These are phyloP conservation scores for Fusarium irregulare DNA, from an alignment of 2,329 filamentous ascomycete genomes.

Conservation along the genomic window DNA sequence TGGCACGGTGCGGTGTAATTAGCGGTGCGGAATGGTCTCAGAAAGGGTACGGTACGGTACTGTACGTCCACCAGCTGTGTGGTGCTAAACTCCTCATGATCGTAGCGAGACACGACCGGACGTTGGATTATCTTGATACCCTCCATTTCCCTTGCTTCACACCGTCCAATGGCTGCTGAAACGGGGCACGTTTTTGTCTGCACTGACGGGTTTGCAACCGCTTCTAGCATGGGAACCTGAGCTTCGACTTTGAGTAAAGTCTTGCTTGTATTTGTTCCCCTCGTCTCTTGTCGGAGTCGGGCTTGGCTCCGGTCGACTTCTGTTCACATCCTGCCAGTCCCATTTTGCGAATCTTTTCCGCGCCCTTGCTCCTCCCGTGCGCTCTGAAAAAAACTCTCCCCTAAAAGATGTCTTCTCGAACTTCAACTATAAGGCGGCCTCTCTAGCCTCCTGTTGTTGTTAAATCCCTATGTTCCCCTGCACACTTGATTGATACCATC, in stretches of 20 bases:
- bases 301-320: slow-evolving; percentile 48
- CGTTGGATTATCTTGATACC: slow-evolving; percentile 38
- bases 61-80: slow-evolving; percentile 28
- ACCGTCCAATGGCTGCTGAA: slow-evolving; percentile 31
- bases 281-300: slow-evolving; percentile 47
- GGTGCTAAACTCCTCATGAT: slow-evolving; percentile 38
- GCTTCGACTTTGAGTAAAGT: slow-evolving; percentile 37
- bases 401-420: slow-evolving; percentile 38
- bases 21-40: slow-evolving; percentile 24
- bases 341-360: slow-evolving; percentile 47
- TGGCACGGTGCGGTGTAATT: slow-evolving; percentile 31
- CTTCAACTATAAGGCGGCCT: slow-evolving; percentile 37
- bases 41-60: slow-evolving; percentile 16
- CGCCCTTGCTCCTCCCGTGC: slow-evolving; percentile 42
- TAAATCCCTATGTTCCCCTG: slow-evolving; percentile 20
- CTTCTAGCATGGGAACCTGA: slow-evolving; percentile 36
- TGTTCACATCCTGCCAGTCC: slow-evolving; percentile 46
- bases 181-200: slow-evolving; percentile 27
- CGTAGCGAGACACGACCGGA: slow-evolving; percentile 28
- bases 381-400: slow-evolving; percentile 43
- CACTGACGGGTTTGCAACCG: slow-evolving; percentile 37
- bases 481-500: slow-evolving; percentile 21
- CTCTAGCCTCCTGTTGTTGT: slow-evolving; percentile 39
- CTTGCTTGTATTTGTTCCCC: slow-evolving; percentile 44
- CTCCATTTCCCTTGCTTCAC: slow-evolving; percentile 40